Evolutionary conservation across 2,329 filamentous ascomycete species (phyloP).

Genomic region (Bipolaris gigantea): DNA sequence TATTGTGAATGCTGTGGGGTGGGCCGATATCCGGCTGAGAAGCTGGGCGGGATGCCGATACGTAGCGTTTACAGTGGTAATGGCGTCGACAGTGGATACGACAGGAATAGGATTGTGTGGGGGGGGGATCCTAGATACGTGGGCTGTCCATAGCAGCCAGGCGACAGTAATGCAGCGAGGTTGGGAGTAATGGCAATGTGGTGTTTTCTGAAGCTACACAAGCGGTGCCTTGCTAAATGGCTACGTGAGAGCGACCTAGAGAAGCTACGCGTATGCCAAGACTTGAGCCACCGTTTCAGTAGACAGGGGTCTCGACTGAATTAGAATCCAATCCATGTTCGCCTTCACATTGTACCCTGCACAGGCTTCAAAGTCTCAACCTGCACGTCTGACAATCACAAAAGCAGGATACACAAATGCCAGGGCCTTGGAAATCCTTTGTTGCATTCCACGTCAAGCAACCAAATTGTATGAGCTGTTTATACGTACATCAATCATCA

Average conservation of each 20-base stretch:
- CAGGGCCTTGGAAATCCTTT: conserved; percentile 1
- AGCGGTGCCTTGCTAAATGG: conserved; percentile 25
- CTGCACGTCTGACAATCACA: not conserved
- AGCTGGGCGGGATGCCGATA: conserved; percentile 17
- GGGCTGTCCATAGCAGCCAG: conserved; percentile 1
- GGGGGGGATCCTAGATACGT: conserved; percentile 1
- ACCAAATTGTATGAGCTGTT: conserved; percentile 23
- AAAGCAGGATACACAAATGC: not conserved
- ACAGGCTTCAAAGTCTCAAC: not conserved
- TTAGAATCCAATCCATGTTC: not conserved
- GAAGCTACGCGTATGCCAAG: conserved; percentile 29
- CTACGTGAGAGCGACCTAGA: conserved; percentile 16
- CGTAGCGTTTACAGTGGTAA: conserved; percentile 12
- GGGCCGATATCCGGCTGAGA: not conserved
- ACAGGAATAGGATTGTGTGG: not conserved
- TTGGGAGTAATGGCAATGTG: conserved; percentile 20
- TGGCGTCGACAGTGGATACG: conserved; percentile 6
- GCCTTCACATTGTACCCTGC: not conserved
- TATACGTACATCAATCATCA: conserved; percentile 43
- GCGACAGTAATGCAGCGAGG: not conserved
- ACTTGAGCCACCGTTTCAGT: conserved; percentile 6
- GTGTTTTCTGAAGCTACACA: conserved; percentile 28
- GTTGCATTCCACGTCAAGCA: conserved; percentile 13
- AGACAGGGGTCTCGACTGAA: conserved; percentile 5
- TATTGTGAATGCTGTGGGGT: conserved; percentile 4